These are phyloP conservation scores for Pseudocohnilembus persalinus DNA, from an alignment of 169 alveolate species.

Conservation along the genomic window DNA sequence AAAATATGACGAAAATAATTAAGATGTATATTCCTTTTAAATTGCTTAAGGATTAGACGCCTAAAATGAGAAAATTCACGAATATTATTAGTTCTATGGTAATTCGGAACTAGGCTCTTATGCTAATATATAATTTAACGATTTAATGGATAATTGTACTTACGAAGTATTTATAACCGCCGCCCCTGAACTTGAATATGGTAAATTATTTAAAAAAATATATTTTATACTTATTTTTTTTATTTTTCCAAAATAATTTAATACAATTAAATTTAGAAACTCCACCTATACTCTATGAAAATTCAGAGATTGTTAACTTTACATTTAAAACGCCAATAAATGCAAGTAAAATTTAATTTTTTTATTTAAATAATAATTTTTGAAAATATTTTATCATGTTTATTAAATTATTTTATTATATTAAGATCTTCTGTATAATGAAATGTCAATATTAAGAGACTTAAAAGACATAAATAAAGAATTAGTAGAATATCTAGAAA, in stretches of 20 bases:
- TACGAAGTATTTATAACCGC: not conserved
- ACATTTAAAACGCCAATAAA: not conserved
- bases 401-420: no score
- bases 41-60: not conserved
- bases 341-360: not conserved
- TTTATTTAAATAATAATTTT: no score
- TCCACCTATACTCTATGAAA: not conserved
- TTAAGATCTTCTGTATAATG: not conserved
- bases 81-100: not conserved
- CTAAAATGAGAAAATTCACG: no score
- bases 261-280: not conserved
- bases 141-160: not conserved
- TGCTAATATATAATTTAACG: not conserved
- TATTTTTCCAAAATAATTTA: no score
- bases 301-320: no score
- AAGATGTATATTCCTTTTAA: not conserved
- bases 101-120: not conserved
- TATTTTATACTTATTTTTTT: no score
- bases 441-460: not conserved
- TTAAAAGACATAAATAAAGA: not conserved
- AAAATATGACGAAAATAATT: not conserved
- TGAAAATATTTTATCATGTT: not conserved
- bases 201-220: not conserved
- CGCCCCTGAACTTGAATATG: not conserved
- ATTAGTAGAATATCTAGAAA: not conserved